phyloP scores from a whole-genome alignment of 2,329 filamentous ascomycete genomes.

The Decorospora gaudefroyi region DNA sequence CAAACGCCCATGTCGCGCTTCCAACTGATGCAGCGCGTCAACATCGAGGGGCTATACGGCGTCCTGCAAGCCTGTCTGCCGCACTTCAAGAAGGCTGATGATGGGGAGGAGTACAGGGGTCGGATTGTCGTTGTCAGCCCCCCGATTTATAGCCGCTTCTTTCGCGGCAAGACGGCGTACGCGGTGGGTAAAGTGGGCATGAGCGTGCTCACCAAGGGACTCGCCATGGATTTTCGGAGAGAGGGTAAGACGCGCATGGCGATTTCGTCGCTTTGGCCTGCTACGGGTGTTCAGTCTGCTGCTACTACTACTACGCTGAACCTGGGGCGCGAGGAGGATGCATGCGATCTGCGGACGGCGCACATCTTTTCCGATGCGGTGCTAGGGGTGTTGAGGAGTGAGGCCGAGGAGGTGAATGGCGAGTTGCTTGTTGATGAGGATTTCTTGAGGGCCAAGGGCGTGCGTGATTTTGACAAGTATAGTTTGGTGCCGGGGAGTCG shows the following conservation, averaged over 20 bases:
- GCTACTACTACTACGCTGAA: constrained; percentile 74
- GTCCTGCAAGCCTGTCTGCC: constrained; percentile 71
- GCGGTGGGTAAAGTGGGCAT: constrained; percentile 78
- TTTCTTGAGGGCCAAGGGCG: constrained; percentile 68
- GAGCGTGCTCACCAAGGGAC: constrained; percentile 78
- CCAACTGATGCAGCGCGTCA: constrained; percentile 59
- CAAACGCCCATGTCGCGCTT: constrained; percentile 77
- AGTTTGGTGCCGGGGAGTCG: constrained; percentile 65
- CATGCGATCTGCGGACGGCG: constrained; percentile 64
- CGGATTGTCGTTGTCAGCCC: constrained; percentile 79
- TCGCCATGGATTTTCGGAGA: constrained; percentile 79
- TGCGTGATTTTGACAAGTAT: constrained; percentile 75
- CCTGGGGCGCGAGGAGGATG: constrained; percentile 52
- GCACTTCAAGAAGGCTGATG: constrained; percentile 60
- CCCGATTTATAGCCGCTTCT: constrained; percentile 84
- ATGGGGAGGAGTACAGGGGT: constrained; percentile 60
- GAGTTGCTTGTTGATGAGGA: constrained; percentile 77
- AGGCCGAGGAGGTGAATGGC: constrained; percentile 68
- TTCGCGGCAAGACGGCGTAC: constrained; percentile 83
- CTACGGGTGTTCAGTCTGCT: constrained; percentile 74
- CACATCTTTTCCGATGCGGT: constrained; percentile 82
- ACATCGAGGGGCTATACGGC: constrained; percentile 72
- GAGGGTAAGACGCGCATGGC: constrained; percentile 70
- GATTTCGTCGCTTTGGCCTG: constrained; percentile 82
- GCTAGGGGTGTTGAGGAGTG: constrained; percentile 68